A percentile compares a stretch with the other conserved stretches of the same genome.
phyloP scores from a whole-genome alignment of 768 basidiomycete species.

The Zangia roseola region DNA sequence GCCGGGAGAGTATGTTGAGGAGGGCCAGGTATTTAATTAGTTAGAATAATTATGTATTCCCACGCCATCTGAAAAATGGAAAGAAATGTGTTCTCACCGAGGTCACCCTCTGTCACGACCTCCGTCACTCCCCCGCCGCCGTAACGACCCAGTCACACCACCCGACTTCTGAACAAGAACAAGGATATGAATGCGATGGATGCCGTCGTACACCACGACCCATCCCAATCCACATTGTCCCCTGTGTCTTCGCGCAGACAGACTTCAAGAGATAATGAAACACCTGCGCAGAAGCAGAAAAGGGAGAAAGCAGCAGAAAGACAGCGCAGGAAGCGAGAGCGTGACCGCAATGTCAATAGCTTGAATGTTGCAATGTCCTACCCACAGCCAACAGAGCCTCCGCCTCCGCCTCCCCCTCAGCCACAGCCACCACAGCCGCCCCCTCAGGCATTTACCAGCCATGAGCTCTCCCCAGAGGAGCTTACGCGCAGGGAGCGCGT shows the following conservation, averaged over 20 bases:
- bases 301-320: conserved; percentile 86
- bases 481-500: conserved; percentile 65
- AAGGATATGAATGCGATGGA: conserved; percentile 33
- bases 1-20: conserved; percentile 71
- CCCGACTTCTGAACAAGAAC: conserved; percentile 15
- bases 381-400: conserved; percentile 33
- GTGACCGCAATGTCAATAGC: conserved; percentile 48
- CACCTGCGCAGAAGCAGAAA: conserved; percentile 68
- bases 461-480: conserved; percentile 61
- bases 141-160: conserved; percentile 35
- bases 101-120: conserved; percentile 35
- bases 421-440: conserved; percentile 31
- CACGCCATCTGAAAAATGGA: conserved; percentile 19
- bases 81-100: conserved; percentile 16
- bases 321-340: conserved; percentile 80
- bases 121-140: conserved; percentile 34
- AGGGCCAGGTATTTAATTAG: conserved; percentile 21
- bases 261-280: conserved; percentile 65
- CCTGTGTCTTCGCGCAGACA: conserved; percentile 48
- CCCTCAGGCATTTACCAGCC: conserved; percentile 26
- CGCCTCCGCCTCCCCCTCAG: conserved; percentile 33
- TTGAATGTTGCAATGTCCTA: conserved; percentile 44
- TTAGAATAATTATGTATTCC: conserved; percentile 8
- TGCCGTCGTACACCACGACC: conserved; percentile 32
- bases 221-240: conserved; percentile 32